Percentiles rank a stretch among this genome's conserved stretches.
These are phyloP conservation scores for Elsinoe arachidis DNA, from an alignment of 2,329 filamentous ascomycete genomes.

Conservation along the genomic window DNA sequence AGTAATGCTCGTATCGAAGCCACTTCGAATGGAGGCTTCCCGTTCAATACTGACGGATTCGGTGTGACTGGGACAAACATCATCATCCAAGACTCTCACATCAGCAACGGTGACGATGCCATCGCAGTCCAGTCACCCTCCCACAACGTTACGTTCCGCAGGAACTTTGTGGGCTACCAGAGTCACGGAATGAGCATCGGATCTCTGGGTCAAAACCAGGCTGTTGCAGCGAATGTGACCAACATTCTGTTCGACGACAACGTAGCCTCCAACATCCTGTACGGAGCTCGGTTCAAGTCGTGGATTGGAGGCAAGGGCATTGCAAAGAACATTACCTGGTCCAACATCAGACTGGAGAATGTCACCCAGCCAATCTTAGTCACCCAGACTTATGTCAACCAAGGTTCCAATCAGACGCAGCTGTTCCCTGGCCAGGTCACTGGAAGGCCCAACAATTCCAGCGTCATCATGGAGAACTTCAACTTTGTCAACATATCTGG, in stretches of 20 bases:
- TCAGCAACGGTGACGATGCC: constrained; percentile 39
- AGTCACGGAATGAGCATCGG: constrained; percentile 38
- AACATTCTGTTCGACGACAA: constrained; percentile 37
- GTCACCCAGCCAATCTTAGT: constrained; percentile 41
- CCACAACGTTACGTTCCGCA: constrained; percentile 32
- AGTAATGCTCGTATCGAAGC: constrained; percentile 35
- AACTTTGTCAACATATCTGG: constrained; percentile 35
- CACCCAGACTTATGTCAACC: constrained; percentile 39
- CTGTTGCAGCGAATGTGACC: constrained; percentile 31
- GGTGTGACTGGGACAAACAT: constrained; percentile 27
- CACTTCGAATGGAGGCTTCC: constrained; percentile 30
- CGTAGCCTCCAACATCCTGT: constrained; percentile 35
- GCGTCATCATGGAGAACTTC: constrained; percentile 37
- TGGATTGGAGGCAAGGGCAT: constrained; percentile 37
- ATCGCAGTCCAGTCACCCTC: constrained; percentile 34
- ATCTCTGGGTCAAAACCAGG: constrained; percentile 33
- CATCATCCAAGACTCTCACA: constrained; percentile 24
- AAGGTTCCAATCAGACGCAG: constrained; percentile 28
- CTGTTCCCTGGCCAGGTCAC: constrained; percentile 20
- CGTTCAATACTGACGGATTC: constrained; percentile 36
- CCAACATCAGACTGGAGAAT: constrained; percentile 36
- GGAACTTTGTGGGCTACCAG: constrained; percentile 37
- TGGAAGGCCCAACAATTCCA: constrained; percentile 31
- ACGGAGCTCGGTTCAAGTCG: constrained; percentile 38
- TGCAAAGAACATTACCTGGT: constrained; percentile 37